These are phyloP conservation scores for Nakazawaea ernobii DNA, from an alignment of 805 yeast genomes.

Conservation along the genomic window DNA sequence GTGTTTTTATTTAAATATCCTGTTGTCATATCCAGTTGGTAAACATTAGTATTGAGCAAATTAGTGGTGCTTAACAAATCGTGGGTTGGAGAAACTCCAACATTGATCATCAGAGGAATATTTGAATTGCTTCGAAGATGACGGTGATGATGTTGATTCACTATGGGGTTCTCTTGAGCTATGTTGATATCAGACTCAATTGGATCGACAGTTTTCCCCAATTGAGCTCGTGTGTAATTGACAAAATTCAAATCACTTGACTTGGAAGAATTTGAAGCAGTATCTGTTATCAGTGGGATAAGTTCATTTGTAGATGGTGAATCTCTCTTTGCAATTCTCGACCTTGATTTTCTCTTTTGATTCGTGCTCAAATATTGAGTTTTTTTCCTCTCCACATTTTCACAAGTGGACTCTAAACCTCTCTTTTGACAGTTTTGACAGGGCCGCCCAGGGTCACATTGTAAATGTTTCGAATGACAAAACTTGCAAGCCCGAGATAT, in stretches of 20 bases:
- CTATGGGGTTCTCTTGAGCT: background rate
- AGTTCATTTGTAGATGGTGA: too few species aligned
- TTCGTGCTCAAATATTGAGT: slow-evolving; percentile 24
- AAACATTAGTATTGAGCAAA: background rate
- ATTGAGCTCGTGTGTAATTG: background rate
- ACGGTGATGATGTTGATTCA: too few species aligned
- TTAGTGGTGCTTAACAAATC: background rate
- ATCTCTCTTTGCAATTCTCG: background rate
- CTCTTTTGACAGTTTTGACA: slow-evolving; percentile 67
- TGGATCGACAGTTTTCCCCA: background rate
- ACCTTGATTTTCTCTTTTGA: background rate
- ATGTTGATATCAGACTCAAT: background rate
- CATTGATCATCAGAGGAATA: too few species aligned
- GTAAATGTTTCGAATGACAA: slow-evolving; percentile 70
- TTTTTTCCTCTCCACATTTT: slow-evolving; percentile 48
- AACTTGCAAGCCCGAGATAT: slow-evolving; percentile 65
- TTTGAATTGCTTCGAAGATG: too few species aligned
- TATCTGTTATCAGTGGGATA: too few species aligned
- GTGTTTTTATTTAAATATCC: background rate
- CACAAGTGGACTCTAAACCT: slow-evolving; percentile 48
- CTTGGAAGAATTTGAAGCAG: background rate
- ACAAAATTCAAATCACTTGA: slow-evolving; percentile 1
- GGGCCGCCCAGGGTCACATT: slow-evolving; percentile 65
- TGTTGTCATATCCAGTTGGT: slow-evolving; percentile 1
- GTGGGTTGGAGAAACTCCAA: too few species aligned